These are phyloP conservation scores for Cornus suecica DNA, from an alignment of 148 eudicot genomes.

Conservation along the genomic window DNA sequence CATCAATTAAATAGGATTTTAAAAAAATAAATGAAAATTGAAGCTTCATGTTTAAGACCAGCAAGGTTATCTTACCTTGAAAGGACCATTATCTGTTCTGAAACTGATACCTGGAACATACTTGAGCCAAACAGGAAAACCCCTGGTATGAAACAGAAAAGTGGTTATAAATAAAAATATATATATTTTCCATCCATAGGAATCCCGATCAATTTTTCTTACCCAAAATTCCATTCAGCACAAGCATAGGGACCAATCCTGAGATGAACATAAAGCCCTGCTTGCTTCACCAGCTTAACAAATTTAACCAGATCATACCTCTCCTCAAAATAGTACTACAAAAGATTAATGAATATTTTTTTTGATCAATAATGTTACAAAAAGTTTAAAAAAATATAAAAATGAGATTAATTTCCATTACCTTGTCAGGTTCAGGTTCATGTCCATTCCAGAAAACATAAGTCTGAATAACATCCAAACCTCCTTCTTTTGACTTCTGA, in stretches of 20 bases:
- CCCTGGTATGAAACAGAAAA: constrained; percentile 42
- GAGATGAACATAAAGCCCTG: constrained; percentile 82
- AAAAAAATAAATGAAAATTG: neutral
- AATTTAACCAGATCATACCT: constrained; percentile 86
- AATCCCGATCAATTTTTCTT: constrained; percentile 14
- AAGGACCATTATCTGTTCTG: constrained; percentile 84
- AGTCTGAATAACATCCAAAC: constrained; percentile 43
- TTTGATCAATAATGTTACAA: neutral
- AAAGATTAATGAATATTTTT: constrained; percentile 15
- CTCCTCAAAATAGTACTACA: constrained; percentile 84
- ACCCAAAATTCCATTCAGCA: constrained; percentile 99
- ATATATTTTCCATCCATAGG: neutral
- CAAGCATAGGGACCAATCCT: constrained; percentile 95
- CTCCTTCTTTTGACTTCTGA: constrained; percentile 41
- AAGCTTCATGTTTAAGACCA: neutral
- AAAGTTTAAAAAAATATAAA: neutral
- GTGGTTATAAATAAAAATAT: neutral
- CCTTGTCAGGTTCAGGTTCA: constrained; percentile 66
- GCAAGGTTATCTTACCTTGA: constrained; percentile 54
- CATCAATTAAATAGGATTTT: neutral
- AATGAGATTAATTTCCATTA: constrained; percentile 18
- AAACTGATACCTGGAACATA: constrained; percentile 78
- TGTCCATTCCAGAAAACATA: constrained; percentile 59
- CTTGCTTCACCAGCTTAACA: constrained; percentile 71
- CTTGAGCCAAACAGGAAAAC: constrained; percentile 92